Evolutionary conservation across 2,329 filamentous ascomycete genomes (phyloP).

Genomic region (Amauroascus verrucosus): DNA sequence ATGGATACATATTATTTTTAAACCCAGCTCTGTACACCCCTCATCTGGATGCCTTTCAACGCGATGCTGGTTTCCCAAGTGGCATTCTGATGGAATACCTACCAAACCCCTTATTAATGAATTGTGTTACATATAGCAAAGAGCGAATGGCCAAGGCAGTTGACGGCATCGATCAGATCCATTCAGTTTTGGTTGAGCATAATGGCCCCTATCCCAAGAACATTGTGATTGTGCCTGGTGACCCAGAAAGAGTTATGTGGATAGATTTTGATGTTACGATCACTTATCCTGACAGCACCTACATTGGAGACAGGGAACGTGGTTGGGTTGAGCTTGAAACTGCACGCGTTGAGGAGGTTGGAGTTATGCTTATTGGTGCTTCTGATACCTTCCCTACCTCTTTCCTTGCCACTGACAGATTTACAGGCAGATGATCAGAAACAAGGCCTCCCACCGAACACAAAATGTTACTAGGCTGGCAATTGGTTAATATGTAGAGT

Average conservation of each 20-base stretch:
- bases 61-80: constrained; percentile 8
- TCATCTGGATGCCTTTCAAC: constrained; percentile 14
- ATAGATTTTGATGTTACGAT: constrained; percentile 18
- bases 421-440: constrained; percentile 16
- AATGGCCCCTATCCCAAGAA: constrained; percentile 18
- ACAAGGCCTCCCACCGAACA: constrained; percentile 14
- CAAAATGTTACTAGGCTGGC: constrained; percentile 14
- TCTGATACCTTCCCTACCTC: not conserved
- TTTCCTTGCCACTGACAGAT: constrained; percentile 6
- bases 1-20: constrained; percentile 13
- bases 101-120: constrained; percentile 13
- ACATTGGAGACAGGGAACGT: constrained; percentile 13
- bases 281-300: constrained; percentile 13
- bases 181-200: constrained; percentile 16
- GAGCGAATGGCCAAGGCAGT: constrained; percentile 14
- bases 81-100: constrained; percentile 16
- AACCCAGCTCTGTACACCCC: constrained; percentile 2
- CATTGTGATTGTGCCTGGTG: constrained; percentile 14
- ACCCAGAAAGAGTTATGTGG: constrained; percentile 16
- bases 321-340: constrained; percentile 13
- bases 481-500: not conserved
- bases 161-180: constrained; percentile 14
- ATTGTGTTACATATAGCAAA: constrained; percentile 15
- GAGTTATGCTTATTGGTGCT: constrained; percentile 13
- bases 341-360: constrained; percentile 9